These are phyloP conservation scores for Penicillium sp. DNA, from an alignment of 2,329 filamentous ascomycete species.

Conservation along the genomic window DNA sequence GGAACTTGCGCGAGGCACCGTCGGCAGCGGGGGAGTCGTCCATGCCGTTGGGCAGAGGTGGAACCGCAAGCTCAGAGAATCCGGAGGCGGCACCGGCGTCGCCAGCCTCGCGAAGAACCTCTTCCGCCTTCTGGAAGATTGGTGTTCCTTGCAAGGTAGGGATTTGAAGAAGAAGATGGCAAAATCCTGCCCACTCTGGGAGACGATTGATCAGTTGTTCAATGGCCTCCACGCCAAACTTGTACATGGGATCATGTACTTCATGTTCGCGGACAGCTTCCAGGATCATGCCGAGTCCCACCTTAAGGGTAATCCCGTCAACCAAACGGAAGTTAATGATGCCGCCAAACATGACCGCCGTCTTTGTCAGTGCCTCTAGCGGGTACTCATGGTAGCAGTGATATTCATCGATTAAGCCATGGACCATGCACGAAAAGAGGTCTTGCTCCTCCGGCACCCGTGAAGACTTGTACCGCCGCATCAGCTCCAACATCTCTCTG, in stretches of 20 bases:
- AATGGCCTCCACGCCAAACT: constrained; percentile 92
- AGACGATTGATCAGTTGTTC: constrained; percentile 81
- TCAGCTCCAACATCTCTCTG: constrained; percentile 74
- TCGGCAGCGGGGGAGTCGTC: constrained; percentile 61
- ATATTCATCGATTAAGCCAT: constrained; percentile 95
- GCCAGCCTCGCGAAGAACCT: constrained; percentile 66
- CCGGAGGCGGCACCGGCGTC: constrained; percentile 30
- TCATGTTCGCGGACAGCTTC: constrained; percentile 84
- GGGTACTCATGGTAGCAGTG: constrained; percentile 93
- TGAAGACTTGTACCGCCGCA: constrained; percentile 85
- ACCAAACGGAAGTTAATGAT: constrained; percentile 93
- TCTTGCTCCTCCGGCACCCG: constrained; percentile 81
- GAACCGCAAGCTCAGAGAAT: constrained; percentile 34
- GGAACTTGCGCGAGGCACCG: constrained; percentile 65
- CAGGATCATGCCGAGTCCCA: constrained; percentile 96
- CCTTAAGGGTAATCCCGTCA: constrained; percentile 82
- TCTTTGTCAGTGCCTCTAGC: constrained; percentile 90
- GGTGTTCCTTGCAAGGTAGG: constrained; percentile 78
- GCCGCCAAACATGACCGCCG: constrained; percentile 91
- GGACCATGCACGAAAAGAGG: constrained; percentile 97
- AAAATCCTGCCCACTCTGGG: constrained; percentile 93
- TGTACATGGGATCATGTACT: constrained; percentile 88
- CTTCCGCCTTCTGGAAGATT: constrained; percentile 75
- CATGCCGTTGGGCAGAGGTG: constrained; percentile 62
- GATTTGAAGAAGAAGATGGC: constrained; percentile 76